Evolutionary conservation across 805 yeast species (phyloP), one percentile per base, ranked within the genome.

Genomic region (Candida sphagnicola): DNA sequence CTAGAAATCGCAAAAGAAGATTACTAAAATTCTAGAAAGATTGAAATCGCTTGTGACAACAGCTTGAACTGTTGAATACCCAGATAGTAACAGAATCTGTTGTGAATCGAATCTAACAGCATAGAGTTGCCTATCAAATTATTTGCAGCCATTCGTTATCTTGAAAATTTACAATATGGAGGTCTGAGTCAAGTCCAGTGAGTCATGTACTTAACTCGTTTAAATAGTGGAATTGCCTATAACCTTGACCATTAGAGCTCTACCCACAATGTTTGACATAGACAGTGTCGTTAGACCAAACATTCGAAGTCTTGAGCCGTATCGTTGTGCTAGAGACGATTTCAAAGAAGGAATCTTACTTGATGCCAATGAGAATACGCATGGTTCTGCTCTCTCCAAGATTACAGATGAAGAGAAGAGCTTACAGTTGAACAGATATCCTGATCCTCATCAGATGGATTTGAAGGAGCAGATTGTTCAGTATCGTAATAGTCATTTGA

Each of bases 361-460:
- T 38, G 99, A 93, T 61, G 99, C 99, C 40, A 93, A 93, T 54
- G 99, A 93, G 62, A 93, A 93, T 58, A 83, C 98, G 2, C 85
- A 82, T 55, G 99, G 98, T 0, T 91, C 96, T 3, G 78, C 95
- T 1, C 61, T 60, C 62, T 5, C 47, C 78, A 17, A 58, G 71
- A 3, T 47, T 49, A 1, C 61, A 60, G 1, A n/a, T n/a, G n/a
- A n/a, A n/a, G 91, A 84, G 44, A 42, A 57, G 11, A 41, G 48
- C 1, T 64, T 78, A 46, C 82, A 80, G 35, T 77, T 93, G 50
- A 82, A 93, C 67, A 74, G 99, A 53, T 93, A 93, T 59, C 99
- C 99, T 13, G 99, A 93, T 53, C 99, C 99, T 8, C 97, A 93
- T 63, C 98, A 91, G 55, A 42, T 75, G 5, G 82, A 72, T 24